These are phyloP conservation scores for Ceratocystis colombiana DNA, from an alignment of 2,329 filamentous ascomycete genomes.

Conservation along the genomic window DNA sequence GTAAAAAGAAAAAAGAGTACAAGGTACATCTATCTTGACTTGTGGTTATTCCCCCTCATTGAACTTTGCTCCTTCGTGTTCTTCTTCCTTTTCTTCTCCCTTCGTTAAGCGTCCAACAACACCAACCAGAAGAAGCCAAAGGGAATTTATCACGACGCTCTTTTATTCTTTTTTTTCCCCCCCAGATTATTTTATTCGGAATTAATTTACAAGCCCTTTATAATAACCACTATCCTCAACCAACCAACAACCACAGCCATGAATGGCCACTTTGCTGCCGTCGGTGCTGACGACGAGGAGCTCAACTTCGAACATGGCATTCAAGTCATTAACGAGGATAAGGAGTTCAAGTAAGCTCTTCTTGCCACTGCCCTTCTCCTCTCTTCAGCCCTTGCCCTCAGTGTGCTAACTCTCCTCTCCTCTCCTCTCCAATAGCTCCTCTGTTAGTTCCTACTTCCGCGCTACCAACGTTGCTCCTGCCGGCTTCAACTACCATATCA, in stretches of 20 bases:
- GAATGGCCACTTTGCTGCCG: conserved; percentile 72
- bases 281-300: conserved; percentile 54
- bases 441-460: conserved; percentile 72
- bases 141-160: background rate
- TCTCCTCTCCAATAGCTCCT: conserved; percentile 43
- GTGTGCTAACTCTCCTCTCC: conserved; percentile 26
- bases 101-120: background rate
- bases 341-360: conserved; percentile 76
- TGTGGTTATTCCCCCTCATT: background rate
- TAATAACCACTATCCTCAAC: no score
- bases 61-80: conserved; percentile 3
- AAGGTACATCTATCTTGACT: conserved; percentile 13
- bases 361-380: background rate
- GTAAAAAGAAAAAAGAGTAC: background rate
- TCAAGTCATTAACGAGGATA: conserved; percentile 82
- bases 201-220: no score
- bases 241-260: conserved; percentile 35
- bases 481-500: conserved; percentile 98
- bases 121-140: background rate
- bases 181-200: background rate
- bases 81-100: background rate
- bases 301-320: conserved; percentile 82
- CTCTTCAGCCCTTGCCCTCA: background rate
- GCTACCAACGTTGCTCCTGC: conserved; percentile 70
- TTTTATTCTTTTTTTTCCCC: conserved; percentile 12